phyloP scores from a whole-genome alignment of 306 rosid genomes.

The Fagus crenata region DNA sequence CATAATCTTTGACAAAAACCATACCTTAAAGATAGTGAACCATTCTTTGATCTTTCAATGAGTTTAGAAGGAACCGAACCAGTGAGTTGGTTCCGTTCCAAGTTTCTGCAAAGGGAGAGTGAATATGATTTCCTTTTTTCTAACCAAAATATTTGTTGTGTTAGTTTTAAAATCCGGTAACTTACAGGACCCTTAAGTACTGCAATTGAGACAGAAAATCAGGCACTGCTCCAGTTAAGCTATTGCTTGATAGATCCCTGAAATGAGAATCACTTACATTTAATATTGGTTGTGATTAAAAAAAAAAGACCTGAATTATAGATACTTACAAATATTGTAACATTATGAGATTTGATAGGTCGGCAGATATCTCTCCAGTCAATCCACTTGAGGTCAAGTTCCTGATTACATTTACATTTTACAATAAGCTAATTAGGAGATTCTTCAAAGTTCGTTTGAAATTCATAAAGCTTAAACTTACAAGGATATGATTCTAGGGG shows the following conservation, averaged over 20 bases:
- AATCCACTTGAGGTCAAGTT: conserved; percentile 48
- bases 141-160: neutral
- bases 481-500: conserved; percentile 55
- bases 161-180: neutral
- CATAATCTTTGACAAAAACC: neutral
- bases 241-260: conserved; percentile 63
- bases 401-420: conserved; percentile 39
- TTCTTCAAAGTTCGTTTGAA: neutral
- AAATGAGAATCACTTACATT: conserved; percentile 21
- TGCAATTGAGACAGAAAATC: conserved; percentile 36
- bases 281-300: neutral
- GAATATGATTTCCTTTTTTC: conserved; percentile 6
- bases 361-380: conserved; percentile 39
- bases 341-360: conserved; percentile 40
- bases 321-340: conserved; percentile 47
- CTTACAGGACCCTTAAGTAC: conserved; percentile 45
- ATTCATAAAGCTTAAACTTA: conserved; percentile 28
- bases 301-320: neutral
- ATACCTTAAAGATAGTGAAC: conserved; percentile 50
- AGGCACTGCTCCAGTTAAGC: conserved; percentile 43
- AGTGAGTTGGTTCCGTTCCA: conserved; percentile 42
- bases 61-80: conserved; percentile 48
- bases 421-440: too few relatives aligned
- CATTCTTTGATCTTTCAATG: conserved; percentile 34
- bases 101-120: conserved; percentile 44